Percentiles rank a stretch among this genome's conserved stretches.
Evolutionary conservation across 1,284 basidiomycete species (phyloP).

Genomic region (Singerocomus inundabilis): DNA sequence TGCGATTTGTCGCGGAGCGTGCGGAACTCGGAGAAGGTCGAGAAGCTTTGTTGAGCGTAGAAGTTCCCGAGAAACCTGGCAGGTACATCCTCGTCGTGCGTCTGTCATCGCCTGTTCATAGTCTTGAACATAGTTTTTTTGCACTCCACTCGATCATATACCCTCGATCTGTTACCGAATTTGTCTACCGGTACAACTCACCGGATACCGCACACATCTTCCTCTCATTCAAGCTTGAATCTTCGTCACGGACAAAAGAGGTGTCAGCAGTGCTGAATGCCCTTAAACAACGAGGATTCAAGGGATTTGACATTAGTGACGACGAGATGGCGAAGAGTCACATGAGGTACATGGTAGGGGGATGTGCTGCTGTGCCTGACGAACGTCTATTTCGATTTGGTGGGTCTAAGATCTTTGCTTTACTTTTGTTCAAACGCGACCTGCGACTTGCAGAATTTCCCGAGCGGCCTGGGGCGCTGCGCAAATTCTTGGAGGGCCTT

Average conservation of each 20-base stretch:
- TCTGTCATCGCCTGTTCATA: constrained; percentile 6
- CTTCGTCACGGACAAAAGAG: constrained; percentile 63
- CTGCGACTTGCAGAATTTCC: constrained; percentile 77
- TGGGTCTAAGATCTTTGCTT: constrained; percentile 38
- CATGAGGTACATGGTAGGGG: constrained; percentile 92
- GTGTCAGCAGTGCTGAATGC: constrained; percentile 63
- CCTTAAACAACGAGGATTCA: constrained; percentile 72
- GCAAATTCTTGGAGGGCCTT: constrained; percentile 84
- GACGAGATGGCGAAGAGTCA: constrained; percentile 97
- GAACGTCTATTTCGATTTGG: constrained; percentile 95
- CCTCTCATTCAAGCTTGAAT: constrained; percentile 85
- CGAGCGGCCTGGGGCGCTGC: constrained; percentile 89
- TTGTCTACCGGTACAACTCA: constrained; percentile 86
- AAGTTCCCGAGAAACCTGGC: constrained; percentile 90
- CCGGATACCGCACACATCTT: constrained; percentile 79
- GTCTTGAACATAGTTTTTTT: constrained; percentile 67
- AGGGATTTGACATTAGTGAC: constrained; percentile 86
- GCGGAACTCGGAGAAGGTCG: constrained; percentile 95
- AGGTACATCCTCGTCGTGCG: constrained; percentile 48
- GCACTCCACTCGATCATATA: constrained; percentile 85
- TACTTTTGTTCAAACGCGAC: not conserved
- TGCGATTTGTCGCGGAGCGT: constrained; percentile 96
- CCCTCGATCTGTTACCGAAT: constrained; percentile 95
- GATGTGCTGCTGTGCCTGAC: constrained; percentile 70
- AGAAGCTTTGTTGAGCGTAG: constrained; percentile 90